Conservation (phyloP, 164 flowering plant genomes). For the Liquidambar formosana region DNA sequence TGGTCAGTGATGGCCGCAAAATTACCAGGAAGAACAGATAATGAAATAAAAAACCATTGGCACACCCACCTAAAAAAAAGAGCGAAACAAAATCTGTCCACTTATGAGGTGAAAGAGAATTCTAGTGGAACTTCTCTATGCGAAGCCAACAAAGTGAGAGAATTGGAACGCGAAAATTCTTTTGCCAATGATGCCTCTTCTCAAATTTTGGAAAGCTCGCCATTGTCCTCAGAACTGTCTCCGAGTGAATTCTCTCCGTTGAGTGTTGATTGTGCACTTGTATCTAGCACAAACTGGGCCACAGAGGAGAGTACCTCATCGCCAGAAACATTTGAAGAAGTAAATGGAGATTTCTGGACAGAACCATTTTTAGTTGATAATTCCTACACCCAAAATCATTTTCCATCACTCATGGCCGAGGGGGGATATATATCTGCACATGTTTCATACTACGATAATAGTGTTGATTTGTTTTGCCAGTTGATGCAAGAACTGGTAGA, state of each 20-base stretch:
- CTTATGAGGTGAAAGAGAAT: background rate
- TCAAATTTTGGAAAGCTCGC: conserved; percentile 16
- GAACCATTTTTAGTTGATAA: conserved; percentile 27
- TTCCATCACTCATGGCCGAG: background rate
- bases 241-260: background rate
- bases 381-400: background rate
- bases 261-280: conserved; percentile 1
- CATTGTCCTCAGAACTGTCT: conserved; percentile 8
- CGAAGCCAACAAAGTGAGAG: background rate
- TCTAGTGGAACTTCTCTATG: background rate
- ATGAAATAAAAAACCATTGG: conserved; percentile 38
- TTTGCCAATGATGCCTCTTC: background rate
- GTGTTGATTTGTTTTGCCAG: conserved; percentile 5
- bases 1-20: conserved; percentile 33
- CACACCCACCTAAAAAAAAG: conserved; percentile 28
- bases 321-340: background rate
- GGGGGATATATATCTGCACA: background rate
- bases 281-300: background rate
- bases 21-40: conserved; percentile 35
- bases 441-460: background rate
- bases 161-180: background rate
- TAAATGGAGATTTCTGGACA: conserved; percentile 26
- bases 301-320: background rate
- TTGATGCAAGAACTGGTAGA: conserved; percentile 12
- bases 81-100: background rate